Evolutionary conservation across 768 basidiomycete species (phyloP), one percentile per base, ranked within the genome.

Genomic region (Mycena alexandri): DNA sequence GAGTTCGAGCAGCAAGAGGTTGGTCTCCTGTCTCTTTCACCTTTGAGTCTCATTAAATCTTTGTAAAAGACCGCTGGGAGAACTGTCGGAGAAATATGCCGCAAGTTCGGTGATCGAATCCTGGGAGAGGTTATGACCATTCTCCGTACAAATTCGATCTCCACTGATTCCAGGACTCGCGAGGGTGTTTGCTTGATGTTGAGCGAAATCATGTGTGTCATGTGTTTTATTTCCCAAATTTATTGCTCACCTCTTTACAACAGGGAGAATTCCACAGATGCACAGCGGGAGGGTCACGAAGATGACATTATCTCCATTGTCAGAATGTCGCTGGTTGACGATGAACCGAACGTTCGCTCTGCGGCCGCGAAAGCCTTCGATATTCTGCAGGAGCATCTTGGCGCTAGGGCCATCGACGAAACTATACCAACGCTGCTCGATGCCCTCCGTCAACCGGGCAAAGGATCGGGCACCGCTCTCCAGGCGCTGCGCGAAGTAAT

Each of bases 381-480:
- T 76, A 87, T 89, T 5, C 85, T 98, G n/a, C 97, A 98, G 81
- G 94, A 96, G 69, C 86, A 92, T 72, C 86, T 98, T 44, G 98
- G 97, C 9, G 85, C 89, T 34, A 93, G 91, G 75, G 96, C 96
- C 8, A 96, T 98, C 69, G 97, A 99, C 74, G 89, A 96, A 79
- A 99, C 95, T 0, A 98, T 99, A 65, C 97, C 98, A 0, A 99
- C 97, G 0, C 79, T 99, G 0, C 78, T 99, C 59, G 95, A 96
- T 73, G 97, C 97, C 2, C 90, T 99, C 41, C 90, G 94, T 19
- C 93, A 95, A 77, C 95, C 96, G 16, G 96, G 96, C 6, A 92
- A 91, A 73, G 89, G 92, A 21, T 97, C 97, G n/a, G 96, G 95
- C 12, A 98, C 97, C 17, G 97, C 98, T 13, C 83, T 99, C 41